These are phyloP conservation scores for Lonicera japonica DNA, from an alignment of 129 eudicot species.

Conservation along the genomic window DNA sequence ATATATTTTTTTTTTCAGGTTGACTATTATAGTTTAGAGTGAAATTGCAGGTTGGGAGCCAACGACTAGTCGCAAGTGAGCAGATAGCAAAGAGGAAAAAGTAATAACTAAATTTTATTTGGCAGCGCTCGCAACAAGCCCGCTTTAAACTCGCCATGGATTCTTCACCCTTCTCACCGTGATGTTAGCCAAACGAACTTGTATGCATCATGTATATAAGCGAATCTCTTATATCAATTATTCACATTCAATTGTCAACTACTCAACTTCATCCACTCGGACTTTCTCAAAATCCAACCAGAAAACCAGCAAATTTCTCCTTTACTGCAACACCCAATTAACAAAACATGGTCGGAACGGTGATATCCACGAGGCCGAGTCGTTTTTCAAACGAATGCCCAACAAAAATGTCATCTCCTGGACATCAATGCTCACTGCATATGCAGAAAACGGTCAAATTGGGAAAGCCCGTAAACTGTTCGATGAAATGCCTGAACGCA, in stretches of 20 bases:
- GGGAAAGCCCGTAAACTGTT: constrained; percentile 60
- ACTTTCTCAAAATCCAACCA: constrained; percentile 18
- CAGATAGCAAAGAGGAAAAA: too few species aligned
- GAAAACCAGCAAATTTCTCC: constrained; percentile 21
- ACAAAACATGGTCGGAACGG: constrained; percentile 55
- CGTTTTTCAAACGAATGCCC: constrained; percentile 47
- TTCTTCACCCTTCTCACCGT: not conserved
- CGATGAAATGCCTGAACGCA: constrained; percentile 78
- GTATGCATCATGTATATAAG: not conserved
- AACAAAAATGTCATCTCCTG: constrained; percentile 49
- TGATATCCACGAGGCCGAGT: constrained; percentile 52
- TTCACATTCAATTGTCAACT: constrained; percentile 3
- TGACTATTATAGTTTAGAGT: too few species aligned
- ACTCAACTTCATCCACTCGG: constrained; percentile 24
- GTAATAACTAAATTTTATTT: too few species aligned
- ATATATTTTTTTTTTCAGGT: too few species aligned
- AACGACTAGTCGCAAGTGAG: too few species aligned
- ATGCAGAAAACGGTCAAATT: constrained; percentile 46
- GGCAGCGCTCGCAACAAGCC: too few species aligned
- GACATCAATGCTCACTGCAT: constrained; percentile 76
- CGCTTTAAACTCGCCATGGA: constrained; percentile 4
- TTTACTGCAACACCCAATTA: constrained; percentile 61
- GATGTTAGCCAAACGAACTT: constrained; percentile 3
- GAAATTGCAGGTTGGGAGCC: too few species aligned
- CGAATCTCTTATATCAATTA: not conserved